Evolutionary conservation across 2,329 filamentous ascomycete genomes (phyloP), one percentile per base, ranked within the genome.

Genomic region (Aureobasidium subglaciale): DNA sequence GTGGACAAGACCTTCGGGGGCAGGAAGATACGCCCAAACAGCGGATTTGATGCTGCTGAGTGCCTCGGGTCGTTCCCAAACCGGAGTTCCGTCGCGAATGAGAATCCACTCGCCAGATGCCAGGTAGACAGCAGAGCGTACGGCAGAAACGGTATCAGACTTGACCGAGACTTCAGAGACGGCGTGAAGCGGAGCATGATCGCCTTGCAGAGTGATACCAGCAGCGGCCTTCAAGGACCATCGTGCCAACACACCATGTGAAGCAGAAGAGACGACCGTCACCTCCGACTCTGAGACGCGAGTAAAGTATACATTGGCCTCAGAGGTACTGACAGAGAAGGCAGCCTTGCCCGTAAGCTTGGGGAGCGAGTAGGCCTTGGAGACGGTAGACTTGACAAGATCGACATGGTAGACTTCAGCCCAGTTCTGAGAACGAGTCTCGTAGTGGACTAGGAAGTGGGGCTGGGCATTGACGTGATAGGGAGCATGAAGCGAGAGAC

Each of bases 371-470:
- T 96, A 96, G 0, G 86, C 86, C 68, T 88, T 90, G n/a, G 78
- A 79, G 25, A 92, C 79, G 16, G 78, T 80, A 54, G 78, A 81
- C 58, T 78, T 85, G 71, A 85, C 85, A 50, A 88, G 70, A 62
- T 95, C 81, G 58, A 95, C 80, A 64, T 95, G 89, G 66, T 86
- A 96, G 27, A 97, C 86, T 59, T 95, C 87, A 3, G 87, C 92
- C 75, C 87, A 89, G 66, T 91, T 88, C 16, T 83, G 83, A 2
- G 75, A 75, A 32, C 76, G 76, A 0, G 88, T 88, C 63, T 85
- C 79, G 63, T 83, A 90, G 63, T 96, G 88, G 5, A 96, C 87
- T 29, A 96, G 75, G 73, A 96, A 95, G 73, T 95, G 90, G 34
- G 89, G 78, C 42, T 84, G 77, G 4, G 88, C 86, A 65, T 87